Percentiles rank a stretch among this genome's conserved stretches.
Evolutionary conservation across 2,329 filamentous ascomycete genomes (phyloP).

Genomic region (Arthrobotrys pseudoclavata): DNA sequence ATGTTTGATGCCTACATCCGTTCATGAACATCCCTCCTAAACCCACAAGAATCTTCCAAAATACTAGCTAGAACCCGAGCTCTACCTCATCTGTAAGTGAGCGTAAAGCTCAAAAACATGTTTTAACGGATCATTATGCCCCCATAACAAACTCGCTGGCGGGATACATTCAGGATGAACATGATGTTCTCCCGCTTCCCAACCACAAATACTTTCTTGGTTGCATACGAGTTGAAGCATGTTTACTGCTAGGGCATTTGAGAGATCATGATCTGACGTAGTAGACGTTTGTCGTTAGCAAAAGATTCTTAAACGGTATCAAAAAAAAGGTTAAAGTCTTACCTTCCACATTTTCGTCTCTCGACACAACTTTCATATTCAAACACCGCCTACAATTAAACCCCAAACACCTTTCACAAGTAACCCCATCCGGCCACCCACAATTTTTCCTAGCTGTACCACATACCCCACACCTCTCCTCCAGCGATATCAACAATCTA

Average conservation of each 20-base stretch:
- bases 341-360: neutral
- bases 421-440: conserved; percentile 11
- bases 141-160: conserved; percentile 19
- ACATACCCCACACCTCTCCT: conserved; percentile 25
- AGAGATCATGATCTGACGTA: neutral
- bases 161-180: conserved; percentile 37
- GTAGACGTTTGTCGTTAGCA: neutral
- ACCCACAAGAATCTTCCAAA: too few relatives aligned
- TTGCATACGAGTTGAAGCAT: conserved; percentile 20
- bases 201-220: neutral
- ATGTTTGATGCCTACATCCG: too few relatives aligned
- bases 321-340: neutral
- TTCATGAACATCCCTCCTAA: too few relatives aligned
- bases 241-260: neutral
- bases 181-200: conserved; percentile 21
- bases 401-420: conserved; percentile 34
- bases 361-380: conserved; percentile 4
- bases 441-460: neutral
- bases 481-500: conserved; percentile 14
- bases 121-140: conserved; percentile 20
- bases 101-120: conserved; percentile 25
- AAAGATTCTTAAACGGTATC: neutral
- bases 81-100: conserved; percentile 6
- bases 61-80: too few relatives aligned
- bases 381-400: conserved; percentile 23